Conservation (phyloP, 1,284 basidiomycete genomes). For the Tilletia setariae region DNA sequence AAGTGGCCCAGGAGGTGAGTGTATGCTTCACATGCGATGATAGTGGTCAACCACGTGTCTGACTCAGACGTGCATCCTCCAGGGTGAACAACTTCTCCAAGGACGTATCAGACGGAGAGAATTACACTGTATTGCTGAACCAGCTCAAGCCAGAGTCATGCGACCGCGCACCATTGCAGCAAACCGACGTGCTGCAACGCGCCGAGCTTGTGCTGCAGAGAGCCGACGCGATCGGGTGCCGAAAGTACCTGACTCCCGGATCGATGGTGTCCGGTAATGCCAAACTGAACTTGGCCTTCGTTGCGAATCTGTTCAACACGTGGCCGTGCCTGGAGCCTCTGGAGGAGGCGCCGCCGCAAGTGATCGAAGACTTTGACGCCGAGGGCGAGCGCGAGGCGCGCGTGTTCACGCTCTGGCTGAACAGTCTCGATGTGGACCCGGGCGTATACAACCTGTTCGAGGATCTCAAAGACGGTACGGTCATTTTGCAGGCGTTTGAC, state of each 20-base stretch:
- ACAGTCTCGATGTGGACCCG: conserved; percentile 92
- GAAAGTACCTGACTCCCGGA: conserved; percentile 89
- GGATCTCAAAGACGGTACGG: conserved; percentile 81
- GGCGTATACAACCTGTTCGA: conserved; percentile 95
- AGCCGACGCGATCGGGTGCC: conserved; percentile 86
- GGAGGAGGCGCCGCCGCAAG: conserved; percentile 71
- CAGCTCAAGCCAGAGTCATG: conserved; percentile 86
- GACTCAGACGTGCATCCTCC: neutral
- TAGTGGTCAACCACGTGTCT: neutral
- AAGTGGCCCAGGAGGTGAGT: conserved; percentile 73
- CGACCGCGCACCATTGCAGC: conserved; percentile 86
- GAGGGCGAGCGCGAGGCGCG: conserved; percentile 97
- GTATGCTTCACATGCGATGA: conserved; percentile 8
- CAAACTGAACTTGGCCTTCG: conserved; percentile 97
- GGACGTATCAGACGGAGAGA: conserved; percentile 91
- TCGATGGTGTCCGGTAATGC: conserved; percentile 91
- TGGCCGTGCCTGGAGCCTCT: conserved; percentile 73
- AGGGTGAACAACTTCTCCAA: conserved; percentile 90
- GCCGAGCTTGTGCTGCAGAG: conserved; percentile 91
- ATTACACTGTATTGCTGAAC: conserved; percentile 91
- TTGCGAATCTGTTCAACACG: conserved; percentile 97
- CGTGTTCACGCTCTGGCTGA: conserved; percentile 96
- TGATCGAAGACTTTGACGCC: conserved; percentile 94
- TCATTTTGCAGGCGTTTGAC: conserved; percentile 94
- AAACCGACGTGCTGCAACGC: conserved; percentile 72